These are phyloP conservation scores for Candida piceae DNA, from an alignment of 805 yeast species.

Conservation along the genomic window DNA sequence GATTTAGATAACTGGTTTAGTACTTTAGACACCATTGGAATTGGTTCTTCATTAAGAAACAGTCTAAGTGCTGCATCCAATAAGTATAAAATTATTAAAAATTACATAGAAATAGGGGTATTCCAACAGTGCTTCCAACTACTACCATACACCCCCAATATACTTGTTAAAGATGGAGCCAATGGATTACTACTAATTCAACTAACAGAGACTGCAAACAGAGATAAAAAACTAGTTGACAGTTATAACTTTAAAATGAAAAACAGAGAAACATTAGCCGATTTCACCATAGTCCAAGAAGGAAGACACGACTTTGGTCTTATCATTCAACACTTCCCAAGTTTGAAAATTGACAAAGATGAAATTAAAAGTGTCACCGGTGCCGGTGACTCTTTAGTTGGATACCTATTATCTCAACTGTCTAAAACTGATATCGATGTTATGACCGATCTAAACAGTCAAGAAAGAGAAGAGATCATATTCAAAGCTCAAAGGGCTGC, in stretches of 20 bases:
- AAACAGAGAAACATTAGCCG: conserved; percentile 1
- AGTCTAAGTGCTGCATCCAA: conserved; percentile 34
- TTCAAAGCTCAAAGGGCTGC: conserved; percentile 25
- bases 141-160: conserved; percentile 67
- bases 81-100: conserved; percentile 22
- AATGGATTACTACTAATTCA: conserved; percentile 53
- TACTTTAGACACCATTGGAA: conserved; percentile 53
- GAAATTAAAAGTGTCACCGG: conserved; percentile 69
- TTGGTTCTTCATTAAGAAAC: conserved; percentile 42
- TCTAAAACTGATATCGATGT: conserved; percentile 15
- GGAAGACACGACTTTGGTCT: conserved; percentile 41
- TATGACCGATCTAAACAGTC: conserved; percentile 7
- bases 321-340: conserved; percentile 56
- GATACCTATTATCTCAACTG: conserved; percentile 48
- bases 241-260: conserved; percentile 2
- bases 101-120: conserved; percentile 37
- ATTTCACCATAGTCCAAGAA: conserved; percentile 18
- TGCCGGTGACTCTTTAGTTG: conserved; percentile 81
- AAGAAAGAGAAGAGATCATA: conserved; percentile 18
- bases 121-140: conserved; percentile 66
- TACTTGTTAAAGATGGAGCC: conserved; percentile 63
- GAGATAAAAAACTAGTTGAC: conserved; percentile 8
- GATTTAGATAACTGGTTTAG: conserved; percentile 72
- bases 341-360: conserved; percentile 27
- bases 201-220: conserved; percentile 27